A percentile compares a stretch with the other conserved stretches of the same genome.
phyloP scores from a whole-genome alignment of 2,329 filamentous ascomycete species.

The Beauveria pseudobassiana region DNA sequence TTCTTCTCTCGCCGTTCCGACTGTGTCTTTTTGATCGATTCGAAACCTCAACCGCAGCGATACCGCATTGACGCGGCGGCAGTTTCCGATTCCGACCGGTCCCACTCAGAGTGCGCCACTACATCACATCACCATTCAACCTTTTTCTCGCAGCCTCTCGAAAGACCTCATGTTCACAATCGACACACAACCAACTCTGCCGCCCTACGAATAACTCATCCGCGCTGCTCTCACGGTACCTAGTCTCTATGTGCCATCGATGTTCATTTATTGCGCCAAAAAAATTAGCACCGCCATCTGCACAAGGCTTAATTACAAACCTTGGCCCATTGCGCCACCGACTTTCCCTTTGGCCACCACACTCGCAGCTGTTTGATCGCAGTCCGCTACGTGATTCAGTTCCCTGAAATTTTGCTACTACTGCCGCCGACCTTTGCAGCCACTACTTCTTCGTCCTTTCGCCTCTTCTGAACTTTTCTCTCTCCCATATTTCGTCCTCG shows the following conservation, averaged over 20 bases:
- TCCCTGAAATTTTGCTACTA: not conserved
- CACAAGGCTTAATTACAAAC: not conserved
- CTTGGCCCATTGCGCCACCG: not conserved
- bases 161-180: constrained; percentile 4
- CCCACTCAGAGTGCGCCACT: too few relatives aligned
- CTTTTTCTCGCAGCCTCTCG: not conserved
- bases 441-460: not conserved
- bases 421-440: too few relatives aligned
- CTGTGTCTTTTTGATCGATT: not conserved
- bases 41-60: not conserved
- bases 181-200: not conserved
- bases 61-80: not conserved
- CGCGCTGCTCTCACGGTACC: not conserved
- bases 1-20: not conserved
- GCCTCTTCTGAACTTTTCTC: not conserved
- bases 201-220: not conserved
- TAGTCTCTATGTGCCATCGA: not conserved
- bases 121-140: not conserved
- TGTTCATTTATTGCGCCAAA: not conserved
- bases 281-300: not conserved
- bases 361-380: not conserved
- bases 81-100: too few relatives aligned
- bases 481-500: not conserved
- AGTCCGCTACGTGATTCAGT: not conserved
- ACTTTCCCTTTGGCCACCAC: not conserved